Conservation (phyloP, 192 early-diverging fungal genomes). For the Coemansia sp. region DNA sequence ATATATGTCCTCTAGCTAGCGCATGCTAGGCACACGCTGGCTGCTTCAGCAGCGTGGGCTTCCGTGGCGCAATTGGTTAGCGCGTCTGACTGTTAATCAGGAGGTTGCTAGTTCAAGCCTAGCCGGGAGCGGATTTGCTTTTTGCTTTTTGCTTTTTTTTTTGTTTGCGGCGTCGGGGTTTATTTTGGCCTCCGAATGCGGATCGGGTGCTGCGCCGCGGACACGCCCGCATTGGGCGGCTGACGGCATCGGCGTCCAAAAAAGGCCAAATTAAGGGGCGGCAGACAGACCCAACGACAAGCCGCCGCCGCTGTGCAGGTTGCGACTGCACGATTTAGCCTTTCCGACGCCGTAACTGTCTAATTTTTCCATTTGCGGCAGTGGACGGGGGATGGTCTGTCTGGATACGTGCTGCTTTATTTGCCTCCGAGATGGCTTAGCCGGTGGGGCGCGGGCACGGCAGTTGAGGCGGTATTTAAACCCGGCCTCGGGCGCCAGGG, state of each 20-base stretch:
- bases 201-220: too few relatives aligned
- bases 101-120: constrained; percentile 42
- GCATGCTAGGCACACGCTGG: background rate
- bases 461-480: background rate
- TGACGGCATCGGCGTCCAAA: constrained; percentile 9
- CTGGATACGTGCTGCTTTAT: background rate
- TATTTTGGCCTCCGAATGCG: too few relatives aligned
- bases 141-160: background rate
- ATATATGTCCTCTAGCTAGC: background rate
- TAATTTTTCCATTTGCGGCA: background rate
- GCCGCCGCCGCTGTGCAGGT: too few relatives aligned
- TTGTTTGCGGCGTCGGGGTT: background rate
- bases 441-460: background rate
- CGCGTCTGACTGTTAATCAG: constrained; percentile 48
- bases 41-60: background rate
- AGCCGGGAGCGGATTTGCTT: constrained; percentile 21
- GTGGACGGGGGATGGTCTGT: background rate
- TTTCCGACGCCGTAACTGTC: background rate
- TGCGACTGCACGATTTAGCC: constrained; percentile 4
- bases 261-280: constrained; percentile 15
- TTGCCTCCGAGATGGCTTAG: background rate
- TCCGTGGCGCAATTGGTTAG: constrained; percentile 39
- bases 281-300: background rate
- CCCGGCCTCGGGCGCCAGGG: background rate
- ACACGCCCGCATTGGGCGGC: too few relatives aligned